These are phyloP conservation scores for Alnus glutinosa DNA, from an alignment of 306 rosid genomes.

Conservation along the genomic window DNA sequence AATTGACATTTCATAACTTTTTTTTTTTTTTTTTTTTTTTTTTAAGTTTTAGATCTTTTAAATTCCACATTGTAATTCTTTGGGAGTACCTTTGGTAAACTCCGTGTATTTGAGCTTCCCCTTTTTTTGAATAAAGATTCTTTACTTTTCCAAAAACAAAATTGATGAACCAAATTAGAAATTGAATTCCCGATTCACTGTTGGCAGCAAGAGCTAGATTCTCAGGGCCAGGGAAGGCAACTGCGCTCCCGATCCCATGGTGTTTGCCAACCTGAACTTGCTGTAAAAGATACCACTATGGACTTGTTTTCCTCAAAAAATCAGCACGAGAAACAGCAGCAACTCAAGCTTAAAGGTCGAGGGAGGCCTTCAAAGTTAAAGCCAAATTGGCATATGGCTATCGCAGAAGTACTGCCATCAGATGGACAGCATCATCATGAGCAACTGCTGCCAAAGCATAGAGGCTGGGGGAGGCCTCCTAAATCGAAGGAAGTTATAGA, in stretches of 20 bases:
- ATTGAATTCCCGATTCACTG: neutral
- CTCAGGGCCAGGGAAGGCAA: neutral
- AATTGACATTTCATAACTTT: neutral
- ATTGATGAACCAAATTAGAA: too few species aligned
- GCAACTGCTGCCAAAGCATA: neutral
- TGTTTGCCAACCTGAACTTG: neutral
- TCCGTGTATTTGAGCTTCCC: neutral
- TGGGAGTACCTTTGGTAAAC: neutral
- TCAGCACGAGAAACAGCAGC: neutral
- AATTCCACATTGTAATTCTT: neutral
- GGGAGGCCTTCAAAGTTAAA: constrained; percentile 8
- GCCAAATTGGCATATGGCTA: neutral
- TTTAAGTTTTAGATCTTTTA: neutral
- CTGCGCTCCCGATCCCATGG: constrained; percentile 9
- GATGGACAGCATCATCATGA: neutral
- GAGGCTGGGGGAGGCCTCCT: neutral
- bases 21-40: too few species aligned
- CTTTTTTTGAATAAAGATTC: neutral
- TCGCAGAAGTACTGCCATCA: neutral
- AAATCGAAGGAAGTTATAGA: neutral
- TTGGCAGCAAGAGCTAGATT: neutral
- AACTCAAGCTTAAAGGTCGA: neutral
- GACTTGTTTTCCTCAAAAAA: neutral
- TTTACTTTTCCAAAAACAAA: neutral
- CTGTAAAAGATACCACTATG: neutral